Percentiles rank a stretch among this genome's conserved stretches.
Evolutionary conservation across 73 alveolate genomes (phyloP).

Genomic region (Tetrahymena malaccensis): DNA sequence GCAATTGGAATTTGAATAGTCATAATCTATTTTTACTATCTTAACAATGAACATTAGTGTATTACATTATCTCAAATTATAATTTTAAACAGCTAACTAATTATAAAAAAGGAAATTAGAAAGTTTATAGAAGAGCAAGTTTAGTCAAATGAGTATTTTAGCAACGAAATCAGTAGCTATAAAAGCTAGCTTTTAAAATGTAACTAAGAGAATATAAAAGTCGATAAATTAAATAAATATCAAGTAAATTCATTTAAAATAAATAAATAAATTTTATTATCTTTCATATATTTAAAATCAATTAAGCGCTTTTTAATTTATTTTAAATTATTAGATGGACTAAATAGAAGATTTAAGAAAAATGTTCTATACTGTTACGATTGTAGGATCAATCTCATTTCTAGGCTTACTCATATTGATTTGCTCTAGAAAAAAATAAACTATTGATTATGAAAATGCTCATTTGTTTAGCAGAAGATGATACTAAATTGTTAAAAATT

Average conservation of each 20-base stretch:
- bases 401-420: neutral
- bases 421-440: neutral
- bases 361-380: neutral
- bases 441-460: neutral
- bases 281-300: too few species aligned
- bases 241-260: neutral
- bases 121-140: neutral
- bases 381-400: neutral
- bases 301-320: neutral
- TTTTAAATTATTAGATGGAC: neutral
- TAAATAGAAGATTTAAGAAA: neutral
- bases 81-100: neutral
- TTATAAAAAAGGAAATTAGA: neutral
- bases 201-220: neutral
- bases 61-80: neutral
- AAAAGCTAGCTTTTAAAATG: neutral
- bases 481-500: neutral
- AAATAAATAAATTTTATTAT: too few species aligned
- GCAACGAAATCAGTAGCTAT: neutral
- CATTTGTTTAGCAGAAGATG: neutral
- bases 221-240: neutral
- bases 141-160: neutral
- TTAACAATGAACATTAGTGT: neutral
- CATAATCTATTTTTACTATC: neutral
- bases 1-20: neutral